Conservation (phyloP, 2,329 filamentous ascomycete species). For the Neofusicoccum laricinum region DNA sequence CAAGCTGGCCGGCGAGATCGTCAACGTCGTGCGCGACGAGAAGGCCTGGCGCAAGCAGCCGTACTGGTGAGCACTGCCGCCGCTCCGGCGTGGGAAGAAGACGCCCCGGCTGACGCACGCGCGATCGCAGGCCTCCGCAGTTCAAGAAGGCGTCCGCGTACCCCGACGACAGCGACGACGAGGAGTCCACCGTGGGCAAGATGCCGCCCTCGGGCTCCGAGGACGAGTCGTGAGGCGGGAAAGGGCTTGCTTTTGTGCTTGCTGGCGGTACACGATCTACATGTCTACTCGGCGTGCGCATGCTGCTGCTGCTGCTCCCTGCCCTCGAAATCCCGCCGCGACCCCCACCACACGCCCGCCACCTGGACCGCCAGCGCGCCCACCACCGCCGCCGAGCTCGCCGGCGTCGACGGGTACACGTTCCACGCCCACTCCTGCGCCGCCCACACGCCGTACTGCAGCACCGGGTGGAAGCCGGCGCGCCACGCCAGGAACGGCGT, state of each 20-base stretch:
- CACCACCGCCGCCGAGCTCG: constrained; percentile 67
- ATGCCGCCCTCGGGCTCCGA: constrained; percentile 82
- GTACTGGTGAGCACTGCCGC: constrained; percentile 62
- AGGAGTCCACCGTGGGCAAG: constrained; percentile 77
- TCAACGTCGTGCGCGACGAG: constrained; percentile 90
- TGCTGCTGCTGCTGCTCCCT: not conserved
- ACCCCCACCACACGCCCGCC: constrained; percentile 59
- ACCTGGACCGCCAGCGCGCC: constrained; percentile 67
- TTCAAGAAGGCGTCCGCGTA: constrained; percentile 65
- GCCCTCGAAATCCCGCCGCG: constrained; percentile 35
- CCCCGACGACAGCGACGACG: constrained; percentile 65
- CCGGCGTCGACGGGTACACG: constrained; percentile 75
- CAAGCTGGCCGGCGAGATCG: constrained; percentile 81
- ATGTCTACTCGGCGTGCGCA: constrained; percentile 29
- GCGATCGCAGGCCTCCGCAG: constrained; percentile 65
- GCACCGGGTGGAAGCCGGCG: constrained; percentile 63
- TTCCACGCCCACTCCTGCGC: constrained; percentile 94
- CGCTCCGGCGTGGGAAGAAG: no score
- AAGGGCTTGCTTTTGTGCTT: not conserved
- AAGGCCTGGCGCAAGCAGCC: constrained; percentile 83
- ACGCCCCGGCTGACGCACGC: no score
- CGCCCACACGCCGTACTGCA: constrained; percentile 68
- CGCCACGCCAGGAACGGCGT: constrained; percentile 86
- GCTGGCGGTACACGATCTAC: no score
- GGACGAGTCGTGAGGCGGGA: constrained; percentile 43